These are phyloP conservation scores for Trichoderma asperellum DNA, from an alignment of 2,329 filamentous ascomycete species.

Conservation along the genomic window DNA sequence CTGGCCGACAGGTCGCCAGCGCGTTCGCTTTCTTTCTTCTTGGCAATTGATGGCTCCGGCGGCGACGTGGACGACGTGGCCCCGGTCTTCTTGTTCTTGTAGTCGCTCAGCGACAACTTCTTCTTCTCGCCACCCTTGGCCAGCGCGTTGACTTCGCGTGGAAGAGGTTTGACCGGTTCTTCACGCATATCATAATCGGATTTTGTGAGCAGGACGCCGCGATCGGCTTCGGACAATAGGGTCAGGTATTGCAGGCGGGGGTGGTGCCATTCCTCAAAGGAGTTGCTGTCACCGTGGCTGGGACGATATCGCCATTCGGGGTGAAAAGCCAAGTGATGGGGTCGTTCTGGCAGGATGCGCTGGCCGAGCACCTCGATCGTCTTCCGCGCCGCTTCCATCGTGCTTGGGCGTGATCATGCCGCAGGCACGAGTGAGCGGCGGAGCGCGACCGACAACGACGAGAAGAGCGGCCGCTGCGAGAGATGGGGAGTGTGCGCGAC, in stretches of 20 bases:
- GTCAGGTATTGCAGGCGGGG: slow-evolving; percentile 61
- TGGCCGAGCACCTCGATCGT: slow-evolving; percentile 58
- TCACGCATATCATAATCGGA: slow-evolving; percentile 62
- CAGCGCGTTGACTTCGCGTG: slow-evolving; percentile 46
- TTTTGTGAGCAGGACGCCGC: slow-evolving; percentile 60
- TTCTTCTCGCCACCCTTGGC: slow-evolving; percentile 53
- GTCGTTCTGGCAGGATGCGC: slow-evolving; percentile 55
- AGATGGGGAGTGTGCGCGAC: slow-evolving; percentile 28
- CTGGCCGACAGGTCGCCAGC: slow-evolving; percentile 32
- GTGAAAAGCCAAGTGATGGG: slow-evolving; percentile 57
- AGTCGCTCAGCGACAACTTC: slow-evolving; percentile 63
- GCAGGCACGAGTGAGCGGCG: slow-evolving; percentile 37
- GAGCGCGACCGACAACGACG: slow-evolving; percentile 35
- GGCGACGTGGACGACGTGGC: slow-evolving; percentile 45
- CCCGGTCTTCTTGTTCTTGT: slow-evolving; percentile 57
- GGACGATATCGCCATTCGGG: slow-evolving; percentile 53
- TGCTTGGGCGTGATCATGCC: slow-evolving; percentile 48
- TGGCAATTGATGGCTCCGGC: slow-evolving; percentile 41
- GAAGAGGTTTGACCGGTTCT: slow-evolving; percentile 49
- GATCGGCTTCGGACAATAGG: slow-evolving; percentile 60
- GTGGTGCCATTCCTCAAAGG: slow-evolving; percentile 54
- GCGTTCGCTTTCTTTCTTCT: slow-evolving; percentile 41
- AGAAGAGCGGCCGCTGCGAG: slow-evolving; percentile 27
- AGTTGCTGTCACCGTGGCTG: slow-evolving; percentile 46
- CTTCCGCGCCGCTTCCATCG: slow-evolving; percentile 64